phyloP scores from a whole-genome alignment of 2,329 filamentous ascomycete species.

The Apiospora pterosperma region DNA sequence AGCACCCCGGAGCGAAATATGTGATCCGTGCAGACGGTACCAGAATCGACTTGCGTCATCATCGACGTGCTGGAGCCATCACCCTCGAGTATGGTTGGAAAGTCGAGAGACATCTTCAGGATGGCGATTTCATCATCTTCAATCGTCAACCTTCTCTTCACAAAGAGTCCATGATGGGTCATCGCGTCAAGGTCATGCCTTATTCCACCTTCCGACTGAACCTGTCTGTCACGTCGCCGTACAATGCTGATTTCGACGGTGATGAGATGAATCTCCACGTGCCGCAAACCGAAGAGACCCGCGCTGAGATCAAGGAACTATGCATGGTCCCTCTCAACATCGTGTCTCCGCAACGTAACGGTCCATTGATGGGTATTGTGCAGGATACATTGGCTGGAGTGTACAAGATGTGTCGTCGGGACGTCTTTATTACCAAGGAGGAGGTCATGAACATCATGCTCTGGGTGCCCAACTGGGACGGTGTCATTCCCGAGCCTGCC shows the following conservation, averaged over 20 bases:
- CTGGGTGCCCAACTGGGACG: slow-evolving; percentile 98
- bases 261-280: slow-evolving; percentile 99
- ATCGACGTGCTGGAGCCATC: slow-evolving; percentile 82
- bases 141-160: slow-evolving; percentile 98
- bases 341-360: slow-evolving; percentile 94
- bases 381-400: slow-evolving; percentile 95
- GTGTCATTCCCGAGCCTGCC: slow-evolving; percentile 87
- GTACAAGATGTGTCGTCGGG: slow-evolving; percentile 93
- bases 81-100: slow-evolving; percentile 96
- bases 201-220: slow-evolving; percentile 99
- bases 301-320: slow-evolving; percentile 88
- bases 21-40: slow-evolving; percentile 92
- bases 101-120: slow-evolving; percentile 93
- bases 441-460: slow-evolving; percentile 95
- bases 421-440: slow-evolving; percentile 86
- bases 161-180: slow-evolving; percentile 99
- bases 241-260: slow-evolving; percentile 99
- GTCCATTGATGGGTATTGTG: slow-evolving; percentile 98
- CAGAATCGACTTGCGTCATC: slow-evolving; percentile 90
- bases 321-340: slow-evolving; percentile 99
- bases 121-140: slow-evolving; percentile 98
- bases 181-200: slow-evolving; percentile 95
- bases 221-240: slow-evolving; percentile 93
- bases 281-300: slow-evolving; percentile 93
- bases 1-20: slow-evolving; percentile 94